A percentile compares a stretch with the other conserved stretches of the same genome.
phyloP scores from a whole-genome alignment of 192 early-diverging fungal genomes.

The Umbelopsis isabellina region DNA sequence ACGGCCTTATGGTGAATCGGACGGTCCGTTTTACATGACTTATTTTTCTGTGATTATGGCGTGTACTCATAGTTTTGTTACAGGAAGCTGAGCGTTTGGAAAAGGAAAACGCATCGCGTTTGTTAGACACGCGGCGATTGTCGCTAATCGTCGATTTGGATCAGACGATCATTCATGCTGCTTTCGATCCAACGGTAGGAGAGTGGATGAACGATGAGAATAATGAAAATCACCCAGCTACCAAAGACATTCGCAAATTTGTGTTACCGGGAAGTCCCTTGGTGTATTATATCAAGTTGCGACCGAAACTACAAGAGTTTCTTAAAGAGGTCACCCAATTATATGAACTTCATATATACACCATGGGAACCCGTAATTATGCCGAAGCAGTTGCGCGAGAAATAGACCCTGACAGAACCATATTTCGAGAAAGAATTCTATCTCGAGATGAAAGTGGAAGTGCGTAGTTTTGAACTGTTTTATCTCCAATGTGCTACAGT shows the following conservation, averaged over 20 bases:
- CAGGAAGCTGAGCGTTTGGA: conserved; percentile 78
- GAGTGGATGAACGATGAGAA: conserved; percentile 72
- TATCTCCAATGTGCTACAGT: neutral
- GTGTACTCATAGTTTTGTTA: conserved; percentile 23
- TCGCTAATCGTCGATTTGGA: conserved; percentile 96
- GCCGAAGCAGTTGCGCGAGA: conserved; percentile 84
- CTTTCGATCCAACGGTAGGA: conserved; percentile 72
- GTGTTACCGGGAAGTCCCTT: conserved; percentile 66
- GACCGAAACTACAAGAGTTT: conserved; percentile 76
- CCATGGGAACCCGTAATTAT: conserved; percentile 95
- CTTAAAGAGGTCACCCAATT: conserved; percentile 63
- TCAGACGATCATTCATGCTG: conserved; percentile 96
- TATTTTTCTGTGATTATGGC: conserved; percentile 21
- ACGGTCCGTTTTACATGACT: conserved; percentile 37
- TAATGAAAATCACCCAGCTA: conserved; percentile 56
- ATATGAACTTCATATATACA: conserved; percentile 99
- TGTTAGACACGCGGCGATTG: conserved; percentile 71
- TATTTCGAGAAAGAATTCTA: conserved; percentile 89
- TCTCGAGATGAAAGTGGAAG: conserved; percentile 92
- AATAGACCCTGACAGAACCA: conserved; percentile 79
- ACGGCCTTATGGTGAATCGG: conserved; percentile 69
- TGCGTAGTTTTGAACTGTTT: conserved; percentile 42
- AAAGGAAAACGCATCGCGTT: conserved; percentile 61
- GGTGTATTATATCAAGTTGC: conserved; percentile 85
- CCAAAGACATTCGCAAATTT: conserved; percentile 78